Conservation (phyloP, 257 asterid genomes). For the Petrea volubilis region DNA sequence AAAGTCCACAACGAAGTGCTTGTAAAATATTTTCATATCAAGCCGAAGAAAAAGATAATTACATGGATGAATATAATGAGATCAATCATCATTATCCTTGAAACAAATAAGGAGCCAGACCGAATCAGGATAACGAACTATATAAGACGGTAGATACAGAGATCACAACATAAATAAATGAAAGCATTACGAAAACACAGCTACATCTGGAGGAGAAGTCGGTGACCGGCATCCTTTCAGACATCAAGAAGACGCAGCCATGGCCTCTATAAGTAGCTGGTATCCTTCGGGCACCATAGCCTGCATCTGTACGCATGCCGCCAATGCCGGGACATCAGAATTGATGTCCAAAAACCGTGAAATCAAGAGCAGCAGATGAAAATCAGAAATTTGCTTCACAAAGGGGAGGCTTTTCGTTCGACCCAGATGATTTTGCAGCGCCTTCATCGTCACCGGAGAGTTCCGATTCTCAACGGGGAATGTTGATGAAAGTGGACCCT, state of each 20-base stretch:
- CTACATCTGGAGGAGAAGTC: no score
- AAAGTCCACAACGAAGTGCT: no score
- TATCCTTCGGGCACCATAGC: conserved; percentile 60
- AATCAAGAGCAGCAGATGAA: conserved; percentile 77
- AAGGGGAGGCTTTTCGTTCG: conserved; percentile 65
- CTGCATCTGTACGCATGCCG: conserved; percentile 61
- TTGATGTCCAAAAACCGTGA: conserved; percentile 71
- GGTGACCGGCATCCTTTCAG: no score
- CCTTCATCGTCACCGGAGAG: conserved; percentile 49
- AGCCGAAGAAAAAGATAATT: no score
- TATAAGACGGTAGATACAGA: no score
- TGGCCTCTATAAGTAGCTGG: conserved; percentile 59
- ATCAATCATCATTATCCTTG: no score
- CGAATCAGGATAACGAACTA: no score
- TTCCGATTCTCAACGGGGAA: conserved; percentile 91
- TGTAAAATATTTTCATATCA: no score
- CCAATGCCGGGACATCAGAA: conserved; percentile 81
- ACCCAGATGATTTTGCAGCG: conserved; percentile 75
- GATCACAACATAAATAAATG: no score
- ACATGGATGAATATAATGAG: no score
- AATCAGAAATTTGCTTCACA: conserved; percentile 84
- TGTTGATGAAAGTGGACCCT: conserved; percentile 88
- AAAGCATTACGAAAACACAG: no score
- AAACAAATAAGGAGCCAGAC: no score
- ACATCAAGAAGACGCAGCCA: conserved; percentile 55